Percentiles rank a stretch among this genome's conserved stretches.
Conservation (phyloP, 164 flowering plant species). For the Vitis cinerea region DNA sequence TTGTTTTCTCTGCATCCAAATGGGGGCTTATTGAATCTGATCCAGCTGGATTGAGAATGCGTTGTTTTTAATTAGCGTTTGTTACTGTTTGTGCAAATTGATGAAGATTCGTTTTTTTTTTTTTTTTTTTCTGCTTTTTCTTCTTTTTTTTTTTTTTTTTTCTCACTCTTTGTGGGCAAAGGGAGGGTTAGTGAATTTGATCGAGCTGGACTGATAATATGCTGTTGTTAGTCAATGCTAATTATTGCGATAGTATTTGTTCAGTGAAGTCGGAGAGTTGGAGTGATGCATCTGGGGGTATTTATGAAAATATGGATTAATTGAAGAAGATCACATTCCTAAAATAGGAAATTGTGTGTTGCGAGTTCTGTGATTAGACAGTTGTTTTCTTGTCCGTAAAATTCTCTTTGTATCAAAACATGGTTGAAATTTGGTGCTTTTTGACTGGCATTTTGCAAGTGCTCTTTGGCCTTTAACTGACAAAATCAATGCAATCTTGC, state of each 20-base stretch:
- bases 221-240: not conserved
- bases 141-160: no score
- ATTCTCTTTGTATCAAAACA: not conserved
- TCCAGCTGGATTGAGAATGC: not conserved
- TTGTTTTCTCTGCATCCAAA: not conserved
- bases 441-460: no score
- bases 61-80: no score
- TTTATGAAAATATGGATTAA: not conserved
- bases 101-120: no score
- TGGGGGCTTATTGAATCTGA: conserved; percentile 4
- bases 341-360: not conserved
- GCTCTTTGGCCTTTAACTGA: no score
- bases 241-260: no score
- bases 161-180: no score
- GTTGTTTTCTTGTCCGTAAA: not conserved
- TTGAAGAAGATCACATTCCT: not conserved
- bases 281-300: not conserved
- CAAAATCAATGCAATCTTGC: no score
- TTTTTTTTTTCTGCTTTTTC: no score
- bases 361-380: not conserved
- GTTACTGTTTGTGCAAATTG: no score
- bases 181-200: no score
- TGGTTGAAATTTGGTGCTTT: no score
- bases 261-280: not conserved
- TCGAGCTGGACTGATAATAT: not conserved